Conservation (phyloP, 208 protist species). For the Leptomonas pyrrhocoris region DNA sequence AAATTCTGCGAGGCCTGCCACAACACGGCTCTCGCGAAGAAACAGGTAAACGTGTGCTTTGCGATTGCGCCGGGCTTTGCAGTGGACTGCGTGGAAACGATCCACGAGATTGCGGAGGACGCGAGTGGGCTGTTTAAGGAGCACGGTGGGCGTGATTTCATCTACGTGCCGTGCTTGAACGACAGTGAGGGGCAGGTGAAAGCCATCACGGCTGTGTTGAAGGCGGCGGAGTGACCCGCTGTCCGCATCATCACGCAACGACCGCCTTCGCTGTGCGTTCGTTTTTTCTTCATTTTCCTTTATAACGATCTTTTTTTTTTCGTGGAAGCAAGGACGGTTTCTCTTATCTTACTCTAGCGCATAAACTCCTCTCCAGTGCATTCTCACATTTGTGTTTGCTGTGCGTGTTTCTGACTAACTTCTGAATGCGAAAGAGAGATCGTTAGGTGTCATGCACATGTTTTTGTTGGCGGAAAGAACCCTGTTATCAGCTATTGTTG, state of each 20-base stretch:
- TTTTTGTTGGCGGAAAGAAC: too few relatives aligned
- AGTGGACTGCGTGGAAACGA: constrained; percentile 56
- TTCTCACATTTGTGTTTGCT: background rate
- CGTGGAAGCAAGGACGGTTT: background rate
- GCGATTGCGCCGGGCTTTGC: constrained; percentile 41
- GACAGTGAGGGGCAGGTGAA: constrained; percentile 32
- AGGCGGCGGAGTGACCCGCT: background rate
- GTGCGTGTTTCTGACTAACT: too few relatives aligned
- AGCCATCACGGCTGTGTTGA: constrained; percentile 20
- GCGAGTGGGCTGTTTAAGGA: constrained; percentile 31
- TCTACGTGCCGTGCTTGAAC: constrained; percentile 49
- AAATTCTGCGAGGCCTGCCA: constrained; percentile 17
- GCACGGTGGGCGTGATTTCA: constrained; percentile 30
- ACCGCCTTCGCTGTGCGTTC: background rate
- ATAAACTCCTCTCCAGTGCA: background rate
- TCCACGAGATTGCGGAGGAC: constrained; percentile 39
- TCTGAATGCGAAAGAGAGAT: background rate
- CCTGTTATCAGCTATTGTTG: too few relatives aligned
- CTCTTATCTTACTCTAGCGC: background rate
- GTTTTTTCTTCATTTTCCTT: background rate
- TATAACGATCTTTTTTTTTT: background rate
- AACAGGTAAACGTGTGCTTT: constrained; percentile 28
- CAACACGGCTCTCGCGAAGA: constrained; percentile 8
- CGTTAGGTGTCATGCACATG: background rate
- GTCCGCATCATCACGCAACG: too few relatives aligned